phyloP scores from a whole-genome alignment of 140 eudicot genomes.

The Flaveria floridana region DNA sequence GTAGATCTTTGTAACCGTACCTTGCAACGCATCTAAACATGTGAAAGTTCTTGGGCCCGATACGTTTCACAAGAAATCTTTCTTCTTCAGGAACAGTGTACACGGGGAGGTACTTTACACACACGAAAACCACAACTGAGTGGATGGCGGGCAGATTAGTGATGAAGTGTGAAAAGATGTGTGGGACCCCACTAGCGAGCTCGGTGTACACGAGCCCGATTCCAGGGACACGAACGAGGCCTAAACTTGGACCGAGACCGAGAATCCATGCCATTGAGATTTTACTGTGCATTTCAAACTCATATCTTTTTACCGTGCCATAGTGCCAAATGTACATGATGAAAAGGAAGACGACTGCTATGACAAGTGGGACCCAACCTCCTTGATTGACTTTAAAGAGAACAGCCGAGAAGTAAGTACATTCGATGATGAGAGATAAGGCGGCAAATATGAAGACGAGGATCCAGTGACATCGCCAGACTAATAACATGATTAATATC shows the following conservation, averaged over 20 bases:
- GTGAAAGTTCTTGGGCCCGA: conserved; percentile 93
- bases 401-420: conserved; percentile 85
- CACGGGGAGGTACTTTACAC: conserved; percentile 89
- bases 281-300: conserved; percentile 89
- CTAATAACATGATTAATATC: conserved; percentile 70
- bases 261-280: conserved; percentile 92
- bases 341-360: conserved; percentile 74
- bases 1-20: conserved; percentile 92
- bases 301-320: conserved; percentile 74
- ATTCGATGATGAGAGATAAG: conserved; percentile 66
- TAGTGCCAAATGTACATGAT: conserved; percentile 93
- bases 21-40: conserved; percentile 93
- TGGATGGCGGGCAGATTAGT: conserved; percentile 92
- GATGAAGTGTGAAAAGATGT: conserved; percentile 83
- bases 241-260: conserved; percentile 89
- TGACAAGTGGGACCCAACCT: conserved; percentile 97
- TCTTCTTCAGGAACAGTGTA: conserved; percentile 89
- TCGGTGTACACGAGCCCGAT: conserved; percentile 93
- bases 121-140: conserved; percentile 76
- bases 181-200: conserved; percentile 91
- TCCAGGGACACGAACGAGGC: conserved; percentile 92
- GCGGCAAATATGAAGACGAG: conserved; percentile 68
- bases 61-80: conserved; percentile 76
- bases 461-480: conserved; percentile 94
- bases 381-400: conserved; percentile 84